A percentile compares a stretch with the other conserved stretches of the same genome.
phyloP scores from a whole-genome alignment of 345 rosid species.

The Aurinia saxatilis region DNA sequence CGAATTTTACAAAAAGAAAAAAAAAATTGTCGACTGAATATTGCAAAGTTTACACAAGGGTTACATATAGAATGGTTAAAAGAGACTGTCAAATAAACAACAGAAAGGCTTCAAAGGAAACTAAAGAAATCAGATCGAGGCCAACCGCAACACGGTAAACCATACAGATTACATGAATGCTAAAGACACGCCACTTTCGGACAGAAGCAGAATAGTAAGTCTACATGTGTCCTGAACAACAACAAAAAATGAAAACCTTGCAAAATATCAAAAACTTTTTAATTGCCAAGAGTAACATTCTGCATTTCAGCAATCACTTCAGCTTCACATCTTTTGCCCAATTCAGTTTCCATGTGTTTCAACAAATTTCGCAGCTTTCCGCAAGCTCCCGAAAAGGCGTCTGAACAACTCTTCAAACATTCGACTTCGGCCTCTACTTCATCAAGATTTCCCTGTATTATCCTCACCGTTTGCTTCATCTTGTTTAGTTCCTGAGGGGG shows the following conservation, averaged over 20 bases:
- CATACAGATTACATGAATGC: constrained; percentile 11
- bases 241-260: not conserved
- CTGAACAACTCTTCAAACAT: constrained; percentile 37
- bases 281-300: constrained; percentile 39
- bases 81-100: no score
- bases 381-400: constrained; percentile 46
- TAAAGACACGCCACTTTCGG: not conserved
- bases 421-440: constrained; percentile 42
- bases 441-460: constrained; percentile 26
- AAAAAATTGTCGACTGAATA: no score
- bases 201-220: not conserved
- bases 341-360: constrained; percentile 38
- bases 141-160: constrained; percentile 4
- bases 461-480: constrained; percentile 37
- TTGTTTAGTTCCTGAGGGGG: constrained; percentile 70
- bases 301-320: constrained; percentile 45
- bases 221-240: not conserved
- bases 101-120: no score
- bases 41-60: no score
- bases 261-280: not conserved
- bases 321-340: constrained; percentile 22
- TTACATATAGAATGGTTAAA: no score
- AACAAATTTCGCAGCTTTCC: constrained; percentile 33
- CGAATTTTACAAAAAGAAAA: no score
- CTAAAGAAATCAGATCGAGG: no score